phyloP scores from a whole-genome alignment of 2,329 filamentous ascomycete species.

The Seiridium cupressi region DNA sequence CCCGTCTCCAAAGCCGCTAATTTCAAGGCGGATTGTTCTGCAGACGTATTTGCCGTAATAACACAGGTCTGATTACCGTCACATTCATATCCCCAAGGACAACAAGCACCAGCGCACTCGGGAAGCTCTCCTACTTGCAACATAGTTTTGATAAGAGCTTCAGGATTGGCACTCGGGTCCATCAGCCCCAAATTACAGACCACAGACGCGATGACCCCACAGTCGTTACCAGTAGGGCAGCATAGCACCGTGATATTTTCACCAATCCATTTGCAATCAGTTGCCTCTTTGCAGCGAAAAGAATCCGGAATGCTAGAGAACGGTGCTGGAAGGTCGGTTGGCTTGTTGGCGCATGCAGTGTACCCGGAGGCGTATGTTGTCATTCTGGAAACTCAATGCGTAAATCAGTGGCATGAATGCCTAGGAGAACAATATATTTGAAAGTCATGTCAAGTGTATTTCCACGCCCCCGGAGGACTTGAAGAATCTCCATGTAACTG shows the following conservation, averaged over 20 bases:
- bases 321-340: not conserved
- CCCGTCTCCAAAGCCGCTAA: not conserved
- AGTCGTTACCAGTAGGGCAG: not conserved
- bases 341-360: not conserved
- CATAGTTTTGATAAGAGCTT: not conserved
- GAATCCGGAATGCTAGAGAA: not conserved
- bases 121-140: not conserved
- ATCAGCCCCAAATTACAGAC: not conserved
- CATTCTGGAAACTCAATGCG: not conserved
- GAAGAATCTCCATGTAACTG: too few relatives aligned
- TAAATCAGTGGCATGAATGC: too few relatives aligned
- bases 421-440: too few relatives aligned
- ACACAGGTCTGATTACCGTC: not conserved
- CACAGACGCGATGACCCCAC: not conserved
- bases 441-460: too few relatives aligned
- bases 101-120: not conserved
- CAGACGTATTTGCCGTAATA: not conserved
- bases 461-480: too few relatives aligned
- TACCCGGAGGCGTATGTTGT: not conserved
- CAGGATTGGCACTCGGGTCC: not conserved
- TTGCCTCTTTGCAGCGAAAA: not conserved
- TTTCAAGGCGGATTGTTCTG: not conserved
- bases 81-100: not conserved
- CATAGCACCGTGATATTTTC: not conserved
- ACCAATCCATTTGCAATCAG: not conserved